phyloP scores from a whole-genome alignment of 2,329 filamentous ascomycete species.

The Paecilomyces dactylethromorphus region DNA sequence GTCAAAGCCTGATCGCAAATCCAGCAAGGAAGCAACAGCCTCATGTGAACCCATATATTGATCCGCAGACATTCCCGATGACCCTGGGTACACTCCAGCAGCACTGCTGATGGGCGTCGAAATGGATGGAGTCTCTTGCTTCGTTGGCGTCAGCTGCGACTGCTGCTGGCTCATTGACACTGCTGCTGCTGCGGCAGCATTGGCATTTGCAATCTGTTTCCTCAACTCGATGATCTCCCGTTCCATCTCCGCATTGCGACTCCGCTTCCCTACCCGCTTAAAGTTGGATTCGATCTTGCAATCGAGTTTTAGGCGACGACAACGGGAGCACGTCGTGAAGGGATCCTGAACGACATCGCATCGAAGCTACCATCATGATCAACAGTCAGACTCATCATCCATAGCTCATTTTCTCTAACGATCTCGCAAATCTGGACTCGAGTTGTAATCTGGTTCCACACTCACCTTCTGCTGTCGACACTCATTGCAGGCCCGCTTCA shows the following conservation, averaged over 20 bases:
- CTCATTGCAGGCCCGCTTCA: constrained; percentile 62
- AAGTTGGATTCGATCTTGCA: constrained; percentile 65
- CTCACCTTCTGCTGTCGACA: constrained; percentile 63
- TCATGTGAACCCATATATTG: constrained; percentile 43
- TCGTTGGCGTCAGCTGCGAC: constrained; percentile 9
- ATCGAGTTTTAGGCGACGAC: constrained; percentile 54
- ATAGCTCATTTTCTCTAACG: not conserved
- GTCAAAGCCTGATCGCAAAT: constrained; percentile 43
- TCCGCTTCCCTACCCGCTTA: constrained; percentile 61
- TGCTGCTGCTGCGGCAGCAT: constrained; percentile 12
- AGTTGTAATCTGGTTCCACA: not conserved
- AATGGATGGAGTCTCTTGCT: constrained; percentile 22
- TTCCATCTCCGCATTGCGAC: constrained; percentile 60
- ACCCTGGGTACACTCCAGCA: constrained; percentile 26
- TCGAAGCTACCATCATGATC: constrained; percentile 44
- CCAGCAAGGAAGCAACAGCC: constrained; percentile 44
- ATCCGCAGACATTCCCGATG: constrained; percentile 30
- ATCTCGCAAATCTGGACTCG: not conserved
- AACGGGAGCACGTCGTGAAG: constrained; percentile 56
- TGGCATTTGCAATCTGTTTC: constrained; percentile 38
- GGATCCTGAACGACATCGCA: constrained; percentile 62
- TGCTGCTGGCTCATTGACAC: constrained; percentile 16
- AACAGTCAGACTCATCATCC: not conserved
- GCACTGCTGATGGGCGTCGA: constrained; percentile 27
- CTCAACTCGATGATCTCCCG: constrained; percentile 48